Evolutionary conservation across 2,329 filamentous ascomycete genomes (phyloP).

Genomic region (Pseudodiploospora longispora): DNA sequence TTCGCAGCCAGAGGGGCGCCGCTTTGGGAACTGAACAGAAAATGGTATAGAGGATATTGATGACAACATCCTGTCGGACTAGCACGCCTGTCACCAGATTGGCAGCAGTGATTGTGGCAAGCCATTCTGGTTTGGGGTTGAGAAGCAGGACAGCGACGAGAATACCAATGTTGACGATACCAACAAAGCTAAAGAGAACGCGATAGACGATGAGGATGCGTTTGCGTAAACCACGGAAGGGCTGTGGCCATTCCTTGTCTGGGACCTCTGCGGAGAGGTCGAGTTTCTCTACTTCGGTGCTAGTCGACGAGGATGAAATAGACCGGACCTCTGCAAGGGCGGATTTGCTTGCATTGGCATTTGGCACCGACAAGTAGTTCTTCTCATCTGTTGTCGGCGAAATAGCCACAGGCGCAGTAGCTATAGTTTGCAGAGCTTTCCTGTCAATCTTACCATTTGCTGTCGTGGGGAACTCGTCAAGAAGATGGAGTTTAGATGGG

Average conservation of each 20-base stretch:
- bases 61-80: constrained; percentile 44
- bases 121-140: constrained; percentile 25
- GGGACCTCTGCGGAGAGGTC: constrained; percentile 27
- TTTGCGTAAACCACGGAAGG: constrained; percentile 31
- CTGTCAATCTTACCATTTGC: constrained; percentile 51
- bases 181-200: constrained; percentile 45
- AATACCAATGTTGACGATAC: constrained; percentile 42
- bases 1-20: constrained; percentile 40
- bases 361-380: neutral
- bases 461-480: constrained; percentile 40
- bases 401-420: constrained; percentile 7
- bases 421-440: constrained; percentile 30
- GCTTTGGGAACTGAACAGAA: constrained; percentile 36
- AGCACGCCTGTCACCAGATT: constrained; percentile 44
- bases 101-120: constrained; percentile 35
- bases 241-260: constrained; percentile 31
- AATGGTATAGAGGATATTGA: constrained; percentile 42
- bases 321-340: constrained; percentile 20
- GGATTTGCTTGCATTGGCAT: constrained; percentile 10
- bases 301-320: constrained; percentile 21
- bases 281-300: constrained; percentile 14
- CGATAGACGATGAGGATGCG: constrained; percentile 47
- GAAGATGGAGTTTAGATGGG: constrained; percentile 35
- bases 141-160: constrained; percentile 33
- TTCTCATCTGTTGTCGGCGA: constrained; percentile 6